Base-by-base conservation (phyloP, 2,329 filamentous ascomycete species). In the Xylariaceae sp. region DNA sequence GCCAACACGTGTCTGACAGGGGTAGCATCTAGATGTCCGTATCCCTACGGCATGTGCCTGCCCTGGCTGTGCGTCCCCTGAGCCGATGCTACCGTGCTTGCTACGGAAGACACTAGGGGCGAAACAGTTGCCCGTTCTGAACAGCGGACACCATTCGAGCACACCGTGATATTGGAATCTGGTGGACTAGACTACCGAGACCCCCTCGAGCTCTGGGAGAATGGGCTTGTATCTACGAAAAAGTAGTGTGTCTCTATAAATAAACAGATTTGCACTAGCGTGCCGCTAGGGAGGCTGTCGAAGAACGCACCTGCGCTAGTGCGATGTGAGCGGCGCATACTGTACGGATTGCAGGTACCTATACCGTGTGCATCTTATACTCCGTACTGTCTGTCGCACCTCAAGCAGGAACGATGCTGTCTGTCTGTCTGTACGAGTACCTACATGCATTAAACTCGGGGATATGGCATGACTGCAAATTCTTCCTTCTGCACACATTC, bases 1-100 rank as follows among this genome's bases (percentile, higher is more conserved):
- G 4, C 49, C 56, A 23, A 59, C 61, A 63, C 61, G 61, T 63
- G 61, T 62, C 59, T 18, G 44, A 56, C 61, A 63, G 59, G 61
- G 61, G 57, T 62, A 9, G 37, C 37, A 42, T 13, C 23, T 30
- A 30, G 23, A 30, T 30, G 23, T 30, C 9, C 8, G 37, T 42
- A 42, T 42, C 37, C 8, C 37, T 42, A 13, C 37, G 37, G 11
- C 11, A 42, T 42, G 9, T 13, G 37, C 37, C 11, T 13, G 11
- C 11, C 9, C 37, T 10, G 9, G 37, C 37, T 13, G 8, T 13
- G 37, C 8, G 37, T 42, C 37, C 37, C 37, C 37, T 42, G 37
- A 42, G 3, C 37, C 11, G 37, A 42, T 42, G 37, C 37, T 30
- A 30, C 23, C 4, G 23, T 30, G 5, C 23, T 5, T 30, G 23